These are phyloP conservation scores for Kodamaea ohmeri DNA, from an alignment of 1,139 yeast species.

Conservation along the genomic window DNA sequence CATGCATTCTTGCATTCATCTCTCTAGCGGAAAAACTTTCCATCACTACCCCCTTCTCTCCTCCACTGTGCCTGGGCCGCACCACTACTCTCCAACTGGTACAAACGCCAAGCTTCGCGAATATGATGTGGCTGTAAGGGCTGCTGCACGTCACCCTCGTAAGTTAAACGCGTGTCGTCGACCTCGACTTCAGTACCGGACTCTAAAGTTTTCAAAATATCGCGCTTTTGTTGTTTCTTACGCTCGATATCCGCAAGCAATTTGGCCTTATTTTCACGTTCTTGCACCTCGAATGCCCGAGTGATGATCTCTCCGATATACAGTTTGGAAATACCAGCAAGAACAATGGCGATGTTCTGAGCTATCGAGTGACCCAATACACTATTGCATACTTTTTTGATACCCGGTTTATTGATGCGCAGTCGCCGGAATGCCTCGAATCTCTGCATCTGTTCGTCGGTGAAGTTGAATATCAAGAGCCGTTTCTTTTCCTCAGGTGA, in stretches of 20 bases:
- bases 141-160: constrained; percentile 44
- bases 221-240: constrained; percentile 34
- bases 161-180: constrained; percentile 29
- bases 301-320: constrained; percentile 87
- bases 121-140: constrained; percentile 84
- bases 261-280: constrained; percentile 49
- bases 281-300: constrained; percentile 67
- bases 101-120: constrained; percentile 83
- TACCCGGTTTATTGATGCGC: constrained; percentile 73
- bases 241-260: constrained; percentile 36
- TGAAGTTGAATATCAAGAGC: constrained; percentile 67
- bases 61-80: constrained; percentile 64
- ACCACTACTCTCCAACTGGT: constrained; percentile 64
- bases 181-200: constrained; percentile 31
- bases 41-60: constrained; percentile 72
- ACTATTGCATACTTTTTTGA: constrained; percentile 76
- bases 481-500: constrained; percentile 56
- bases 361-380: constrained; percentile 83
- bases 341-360: constrained; percentile 73
- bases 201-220: constrained; percentile 28
- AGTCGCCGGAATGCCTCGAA: constrained; percentile 88
- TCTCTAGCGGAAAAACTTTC: constrained; percentile 56
- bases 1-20: too few species aligned
- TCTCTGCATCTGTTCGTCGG: constrained; percentile 80
- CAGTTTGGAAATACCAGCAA: constrained; percentile 86